Percentiles rank a stretch among this genome's conserved stretches.
These are phyloP conservation scores for Arthromyces matolae DNA, from an alignment of 768 basidiomycete genomes.

Conservation along the genomic window DNA sequence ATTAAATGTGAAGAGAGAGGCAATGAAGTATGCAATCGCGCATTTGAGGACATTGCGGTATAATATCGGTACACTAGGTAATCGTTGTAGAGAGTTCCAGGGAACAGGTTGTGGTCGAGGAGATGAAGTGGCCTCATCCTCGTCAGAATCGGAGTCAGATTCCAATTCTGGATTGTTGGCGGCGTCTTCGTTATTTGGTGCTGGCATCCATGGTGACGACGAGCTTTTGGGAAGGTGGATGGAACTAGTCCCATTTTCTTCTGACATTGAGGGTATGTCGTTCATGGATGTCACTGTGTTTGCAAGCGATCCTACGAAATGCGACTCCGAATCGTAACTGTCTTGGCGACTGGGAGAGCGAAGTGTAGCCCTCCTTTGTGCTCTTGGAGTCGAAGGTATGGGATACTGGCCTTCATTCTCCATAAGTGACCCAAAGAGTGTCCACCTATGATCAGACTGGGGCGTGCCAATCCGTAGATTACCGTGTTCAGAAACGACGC, in stretches of 20 bases:
- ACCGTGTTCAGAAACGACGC: constrained; percentile 13
- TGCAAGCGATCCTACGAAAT: constrained; percentile 1
- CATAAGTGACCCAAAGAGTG: constrained; percentile 69
- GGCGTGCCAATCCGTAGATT: constrained; percentile 10
- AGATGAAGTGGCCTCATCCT: constrained; percentile 5
- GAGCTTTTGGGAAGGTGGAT: not conserved
- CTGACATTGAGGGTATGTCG: constrained; percentile 6
- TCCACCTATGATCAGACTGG: constrained; percentile 46
- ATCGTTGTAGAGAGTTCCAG: constrained; percentile 17
- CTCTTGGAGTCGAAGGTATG: constrained; percentile 9
- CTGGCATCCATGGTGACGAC: constrained; percentile 1
- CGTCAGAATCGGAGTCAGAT: constrained; percentile 10
- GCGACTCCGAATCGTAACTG: not conserved
- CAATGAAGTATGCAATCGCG: constrained; percentile 84
- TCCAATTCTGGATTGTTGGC: constrained; percentile 20
- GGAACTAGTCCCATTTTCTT: not conserved
- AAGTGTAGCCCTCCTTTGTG: constrained; percentile 7
- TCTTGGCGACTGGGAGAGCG: constrained; percentile 1
- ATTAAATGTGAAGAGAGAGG: constrained; percentile 89
- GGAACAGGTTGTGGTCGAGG: constrained; percentile 3
- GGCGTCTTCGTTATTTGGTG: constrained; percentile 13
- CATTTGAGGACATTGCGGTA: constrained; percentile 86
- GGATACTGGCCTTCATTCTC: constrained; percentile 54
- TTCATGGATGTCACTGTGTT: constrained; percentile 13
- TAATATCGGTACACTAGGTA: constrained; percentile 43